Conservation (phyloP, 345 rosid species). For the Euphorbia tirucalli region DNA sequence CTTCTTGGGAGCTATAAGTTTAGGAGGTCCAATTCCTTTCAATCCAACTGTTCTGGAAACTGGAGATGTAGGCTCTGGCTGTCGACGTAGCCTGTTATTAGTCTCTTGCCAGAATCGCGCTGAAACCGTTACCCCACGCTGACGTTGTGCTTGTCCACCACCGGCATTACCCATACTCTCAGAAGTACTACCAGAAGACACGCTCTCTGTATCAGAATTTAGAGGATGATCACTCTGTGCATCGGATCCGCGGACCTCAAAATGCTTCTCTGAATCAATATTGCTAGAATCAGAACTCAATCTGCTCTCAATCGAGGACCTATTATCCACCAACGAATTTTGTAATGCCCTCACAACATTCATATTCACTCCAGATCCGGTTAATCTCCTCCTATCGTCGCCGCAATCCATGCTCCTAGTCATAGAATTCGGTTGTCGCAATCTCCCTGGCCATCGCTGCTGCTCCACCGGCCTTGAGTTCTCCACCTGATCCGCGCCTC, state of each 20-base stretch:
- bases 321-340: constrained; percentile 48
- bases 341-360: constrained; percentile 60
- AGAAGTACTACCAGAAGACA: constrained; percentile 74
- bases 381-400: constrained; percentile 45
- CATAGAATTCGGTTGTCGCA: constrained; percentile 45
- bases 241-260: constrained; percentile 33
- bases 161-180: constrained; percentile 29
- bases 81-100: constrained; percentile 44
- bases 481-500: constrained; percentile 51
- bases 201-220: constrained; percentile 83
- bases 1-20: constrained; percentile 42
- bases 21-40: constrained; percentile 38
- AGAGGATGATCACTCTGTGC: constrained; percentile 29
- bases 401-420: constrained; percentile 63
- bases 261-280: constrained; percentile 33
- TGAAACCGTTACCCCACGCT: constrained; percentile 40
- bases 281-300: constrained; percentile 51
- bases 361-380: constrained; percentile 39
- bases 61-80: constrained; percentile 43
- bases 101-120: constrained; percentile 59
- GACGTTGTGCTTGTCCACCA: constrained; percentile 28
- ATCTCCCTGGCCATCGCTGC: constrained; percentile 75
- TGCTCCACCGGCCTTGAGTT: constrained; percentile 57
- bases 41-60: constrained; percentile 33
- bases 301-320: constrained; percentile 49